Base-by-base conservation (phyloP, 108 stramenopile genomes). In the Schizochytrium sp. region DNA sequence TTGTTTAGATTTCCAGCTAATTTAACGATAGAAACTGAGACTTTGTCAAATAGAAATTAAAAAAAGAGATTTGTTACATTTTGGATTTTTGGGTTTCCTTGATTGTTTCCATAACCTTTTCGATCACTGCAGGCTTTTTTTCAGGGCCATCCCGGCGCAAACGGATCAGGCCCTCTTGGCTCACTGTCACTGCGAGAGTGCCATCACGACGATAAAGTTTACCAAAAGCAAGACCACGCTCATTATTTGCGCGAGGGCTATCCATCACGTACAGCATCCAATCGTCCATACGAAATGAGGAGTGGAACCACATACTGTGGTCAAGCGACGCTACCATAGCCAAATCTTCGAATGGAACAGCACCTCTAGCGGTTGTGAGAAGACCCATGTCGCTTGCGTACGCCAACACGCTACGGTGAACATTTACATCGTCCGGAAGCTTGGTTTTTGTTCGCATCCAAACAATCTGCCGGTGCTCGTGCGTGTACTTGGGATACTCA, bases 211-310 rank as follows among this genome's bases (percentile, higher is more conserved):
- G 50, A 58, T 59, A 90, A 38, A 90, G 47, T 19, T 87, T 46
- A 28, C 90, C 90, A 12, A 88, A 17, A 8, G 59, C 57, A 4
- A 90, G 46, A 10, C 88, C 88, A 3, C 90, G 61, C 50, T 40
- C 90, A 38, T 44, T 58, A 8, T 42, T 72, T 41, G 46, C 88
- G n/a, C 55, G 56, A 3, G 88, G 88, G 46, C 83, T 87, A 3
- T 64, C 56, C 88, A 72, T 90, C 47, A 88, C 90, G 88, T 88
- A 90, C 15, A 90, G 88, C 90, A 90, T 90, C 90, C 90, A 90
- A 12, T 90, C 88, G n/a, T 88, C 88, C 46, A 87, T 58, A n/a
- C 88, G 61, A 38, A 90, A 90, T 40, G 88, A 50, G 3, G 45
- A 19, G 64, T 90, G 90, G 42, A 88, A 90, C 90, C 90, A 90